Evolutionary conservation across 2,329 filamentous ascomycete species (phyloP), one percentile per base, ranked within the genome.

Genomic region (Venturia asperata): DNA sequence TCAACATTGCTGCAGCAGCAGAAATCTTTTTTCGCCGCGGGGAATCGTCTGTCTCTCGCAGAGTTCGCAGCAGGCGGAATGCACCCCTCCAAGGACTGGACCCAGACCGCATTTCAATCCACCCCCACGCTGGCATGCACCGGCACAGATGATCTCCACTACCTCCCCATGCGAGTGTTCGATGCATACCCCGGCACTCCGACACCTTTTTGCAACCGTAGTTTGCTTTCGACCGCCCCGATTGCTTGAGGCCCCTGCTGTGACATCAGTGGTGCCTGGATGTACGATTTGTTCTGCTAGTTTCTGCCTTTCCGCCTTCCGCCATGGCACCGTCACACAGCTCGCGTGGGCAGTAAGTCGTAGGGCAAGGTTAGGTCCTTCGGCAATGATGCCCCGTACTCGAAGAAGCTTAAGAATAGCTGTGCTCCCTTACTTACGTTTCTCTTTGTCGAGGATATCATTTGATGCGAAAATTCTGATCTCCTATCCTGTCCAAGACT

Each of bases 231-330:
- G 19, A 63, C 21, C 9, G 56, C 60, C 56, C 64, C 39, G 64
- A 62, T 65, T 65, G 64, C 47, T 52, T n/a, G 64, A 39, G 24
- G 37, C n/a, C 63, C 63, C 34, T 64, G 52, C 21, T 62, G 61
- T 66, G 64, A 64, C 64, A 63, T 66, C 64, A 66, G 64, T 64
- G 47, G 64, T 66, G 64, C 64, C 64, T 66, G 64, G 30, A 41
- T 43, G 39, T 58, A 19, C 34, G 27, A 66, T 66, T 58, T 66
- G 42, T 43, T 64, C 56, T 62, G 64, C 60, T 64, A 64, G 39
- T 64, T 64, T 61, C 43, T 63, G 55, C 56, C 56, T 63, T 64
- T 55, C 64, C 60, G 60, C 45, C 30, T 61, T 55, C 58, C 19
- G 64, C 64, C 64, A 45, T 65, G 64, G 64, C 49, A 61, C 63